Evolutionary conservation across 768 basidiomycete species (phyloP), one percentile per base, ranked within the genome.

Genomic region (Pulveroboletus sp.): DNA sequence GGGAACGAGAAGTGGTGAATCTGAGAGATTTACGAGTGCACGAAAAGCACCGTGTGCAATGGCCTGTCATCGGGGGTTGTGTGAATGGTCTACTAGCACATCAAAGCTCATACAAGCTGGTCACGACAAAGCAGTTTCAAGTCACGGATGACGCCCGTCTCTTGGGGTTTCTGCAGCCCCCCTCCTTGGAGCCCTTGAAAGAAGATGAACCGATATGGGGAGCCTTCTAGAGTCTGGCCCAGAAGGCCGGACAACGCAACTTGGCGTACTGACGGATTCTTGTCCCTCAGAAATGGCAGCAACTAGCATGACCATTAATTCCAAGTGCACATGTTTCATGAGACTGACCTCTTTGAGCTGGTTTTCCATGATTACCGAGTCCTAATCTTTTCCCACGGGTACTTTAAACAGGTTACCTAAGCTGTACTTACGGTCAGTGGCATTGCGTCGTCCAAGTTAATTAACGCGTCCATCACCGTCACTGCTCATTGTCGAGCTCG

Each of bases 1-100:
- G 7, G 77, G 58, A 8, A 85, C 73, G 21, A 94, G 75, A 17
- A 84, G 67, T 8, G 87, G 75, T 25, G 87, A 87, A 69, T 94
- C 94, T 3, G 93, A 90, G 29, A 98, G 78, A 70, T 98, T 98
- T 64, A 97, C 85, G 42, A 98, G 76, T 3, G 94, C 93, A 52
- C 90, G 83, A 66, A 97, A 88, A 3, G 95, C 95, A 73, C 97
- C 94, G 59, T 97, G 95, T 2, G 95, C 90, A 43, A 92, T 81
- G 48, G 84, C 81, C 92, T 97, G 59, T 31, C 24, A 35, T 44
- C 24, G 10, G 38, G 43, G 20, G 51, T 56, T 45, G 61, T 49
- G 64, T 40, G 60, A 53, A 40, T 35, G 37, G 31, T 47, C 25
- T 34, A 51, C 23, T 1, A 33, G 37, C 27, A 32, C 44, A 64